Percentiles rank a stretch among this genome's conserved stretches.
phyloP scores from a whole-genome alignment of 768 basidiomycete species.

The Rhodosporidiobolus odoratus region DNA sequence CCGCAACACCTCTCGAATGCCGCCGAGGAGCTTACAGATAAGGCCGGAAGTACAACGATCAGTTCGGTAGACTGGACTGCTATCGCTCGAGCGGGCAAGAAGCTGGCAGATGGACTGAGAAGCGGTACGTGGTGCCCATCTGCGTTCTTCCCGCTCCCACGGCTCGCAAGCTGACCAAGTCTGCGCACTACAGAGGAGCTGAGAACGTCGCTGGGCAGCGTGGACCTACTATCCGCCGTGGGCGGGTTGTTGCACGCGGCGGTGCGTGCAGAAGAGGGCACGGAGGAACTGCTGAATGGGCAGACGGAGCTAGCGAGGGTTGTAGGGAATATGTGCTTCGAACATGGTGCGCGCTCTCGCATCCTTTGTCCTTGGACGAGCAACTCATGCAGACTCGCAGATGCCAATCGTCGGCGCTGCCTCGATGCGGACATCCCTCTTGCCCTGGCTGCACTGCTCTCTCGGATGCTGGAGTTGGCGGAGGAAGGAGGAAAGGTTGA shows the following conservation, averaged over 20 bases:
- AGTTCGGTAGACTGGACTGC: background rate
- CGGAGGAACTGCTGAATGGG: background rate
- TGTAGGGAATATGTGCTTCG: conserved; percentile 35
- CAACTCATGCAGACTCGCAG: background rate
- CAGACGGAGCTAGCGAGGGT: conserved; percentile 27
- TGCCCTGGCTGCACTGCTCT: background rate
- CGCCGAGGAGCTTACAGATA: background rate
- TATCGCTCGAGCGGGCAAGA: background rate
- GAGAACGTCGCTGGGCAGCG: background rate
- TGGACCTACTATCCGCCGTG: background rate
- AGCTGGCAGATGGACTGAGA: conserved; percentile 18
- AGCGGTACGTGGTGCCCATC: conserved; percentile 7
- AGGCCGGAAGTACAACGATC: accelerated
- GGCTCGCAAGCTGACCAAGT: background rate
- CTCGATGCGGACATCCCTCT: conserved; percentile 18
- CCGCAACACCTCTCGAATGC: too few species aligned
- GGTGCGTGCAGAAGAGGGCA: background rate
- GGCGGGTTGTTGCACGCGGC: background rate
- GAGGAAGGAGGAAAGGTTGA: background rate
- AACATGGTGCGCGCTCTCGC: conserved; percentile 21
- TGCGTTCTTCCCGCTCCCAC: background rate
- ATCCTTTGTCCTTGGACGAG: too few species aligned
- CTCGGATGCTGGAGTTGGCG: background rate
- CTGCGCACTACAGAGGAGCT: conserved; percentile 6
- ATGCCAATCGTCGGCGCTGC: conserved; percentile 24